Evolutionary conservation across 495 filamentous ascomycete genomes (phyloP), one percentile per base, ranked within the genome.

Genomic region (Penicillium argentinense): DNA sequence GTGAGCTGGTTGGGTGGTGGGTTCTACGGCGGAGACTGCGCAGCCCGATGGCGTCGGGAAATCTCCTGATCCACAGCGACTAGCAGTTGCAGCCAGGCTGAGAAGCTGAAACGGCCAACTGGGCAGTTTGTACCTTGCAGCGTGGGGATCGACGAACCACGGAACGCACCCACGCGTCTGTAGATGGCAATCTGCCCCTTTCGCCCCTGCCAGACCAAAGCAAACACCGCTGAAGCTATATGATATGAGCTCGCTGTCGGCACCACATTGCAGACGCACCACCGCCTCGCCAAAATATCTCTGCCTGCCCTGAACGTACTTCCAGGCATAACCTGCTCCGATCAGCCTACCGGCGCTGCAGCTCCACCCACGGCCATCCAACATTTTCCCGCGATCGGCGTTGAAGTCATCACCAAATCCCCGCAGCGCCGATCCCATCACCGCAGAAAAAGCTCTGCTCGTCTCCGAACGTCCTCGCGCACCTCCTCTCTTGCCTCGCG

Each of bases 361-460:
- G 24, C 27, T 51, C 45, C 48, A 50, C 51, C 17, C 25, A 8
- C 18, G 14, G 36, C 38, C 46, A 45, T 39, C 52, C 17, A 42
- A 21, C 33, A 44, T 49, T 36, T 39, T 29, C 23, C 41, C 42
- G 49, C 36, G 56, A 59, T 59, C 56, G 47, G 47, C 55, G 36
- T 32, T 22, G 21, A 25, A 39, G 5, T 42, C 47, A 43, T 51
- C 49, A 52, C 42, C 39, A 24, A 56, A 44, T 51, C 54, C 59
- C 57, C 60, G 57, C 59, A 54, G 46, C 16, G 60, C 60, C 60
- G 60, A 63, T 63, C 39, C 27, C 22, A 42, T 48, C 47, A 36
- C 47, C 47, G 42, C 39, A 29, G 18, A 47, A 54, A 52, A 59
- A 52, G 28, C 48, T 40, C 29, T 40, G 39, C 14, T 45, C 11